Conservation (phyloP, 495 filamentous ascomycete genomes). For the Schizothecium vesticola region DNA sequence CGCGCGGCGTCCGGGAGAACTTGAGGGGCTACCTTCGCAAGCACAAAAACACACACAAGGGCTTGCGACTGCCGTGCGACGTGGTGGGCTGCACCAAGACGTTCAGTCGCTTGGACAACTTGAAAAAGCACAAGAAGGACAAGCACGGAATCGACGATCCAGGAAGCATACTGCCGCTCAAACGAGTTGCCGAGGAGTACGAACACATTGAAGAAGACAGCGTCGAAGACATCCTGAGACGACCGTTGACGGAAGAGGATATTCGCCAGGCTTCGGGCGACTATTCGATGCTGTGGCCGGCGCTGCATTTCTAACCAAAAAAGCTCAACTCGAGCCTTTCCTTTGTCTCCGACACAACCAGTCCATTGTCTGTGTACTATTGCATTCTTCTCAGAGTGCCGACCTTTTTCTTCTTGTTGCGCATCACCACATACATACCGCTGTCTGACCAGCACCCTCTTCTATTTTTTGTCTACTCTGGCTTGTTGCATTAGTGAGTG, state of each 20-base stretch:
- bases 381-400: slow-evolving; percentile 1
- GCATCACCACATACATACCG: neutral
- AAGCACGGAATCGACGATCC: slow-evolving; percentile 33
- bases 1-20: slow-evolving; percentile 32
- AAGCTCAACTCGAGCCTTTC: neutral
- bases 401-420: neutral
- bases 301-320: slow-evolving; percentile 25
- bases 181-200: slow-evolving; percentile 15
- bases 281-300: slow-evolving; percentile 34
- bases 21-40: slow-evolving; percentile 35
- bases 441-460: neutral
- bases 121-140: slow-evolving; percentile 38
- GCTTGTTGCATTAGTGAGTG: neutral
- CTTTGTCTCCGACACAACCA: neutral
- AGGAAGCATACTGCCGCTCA: slow-evolving; percentile 17
- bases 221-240: slow-evolving; percentile 9
- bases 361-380: neutral
- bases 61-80: slow-evolving; percentile 29
- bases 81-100: slow-evolving; percentile 31
- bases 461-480: neutral
- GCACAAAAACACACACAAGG: slow-evolving; percentile 37
- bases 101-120: slow-evolving; percentile 42
- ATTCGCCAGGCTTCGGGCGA: slow-evolving; percentile 20
- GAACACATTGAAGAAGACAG: slow-evolving; percentile 19
- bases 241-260: slow-evolving; percentile 7